These are phyloP conservation scores for Stachybotrys echinatus DNA, from an alignment of 2,329 filamentous ascomycete species.

Conservation along the genomic window DNA sequence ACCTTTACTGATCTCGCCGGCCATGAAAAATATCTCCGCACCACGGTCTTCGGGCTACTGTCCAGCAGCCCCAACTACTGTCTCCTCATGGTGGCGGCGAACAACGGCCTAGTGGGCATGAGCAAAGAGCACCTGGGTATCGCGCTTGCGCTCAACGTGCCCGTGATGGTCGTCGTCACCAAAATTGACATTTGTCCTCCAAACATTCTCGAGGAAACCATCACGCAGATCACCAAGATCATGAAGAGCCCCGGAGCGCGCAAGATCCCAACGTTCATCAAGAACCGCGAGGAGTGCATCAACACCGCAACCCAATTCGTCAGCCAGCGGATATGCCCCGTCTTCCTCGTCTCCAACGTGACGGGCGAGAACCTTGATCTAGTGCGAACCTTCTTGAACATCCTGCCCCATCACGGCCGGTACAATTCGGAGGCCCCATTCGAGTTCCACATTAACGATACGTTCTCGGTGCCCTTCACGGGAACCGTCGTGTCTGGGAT, in stretches of 20 bases:
- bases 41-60: conserved; percentile 91
- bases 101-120: conserved; percentile 96
- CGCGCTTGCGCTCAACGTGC: conserved; percentile 88
- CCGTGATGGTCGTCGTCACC: conserved; percentile 95
- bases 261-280: conserved; percentile 96
- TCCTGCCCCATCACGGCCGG: conserved; percentile 87
- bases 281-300: conserved; percentile 83
- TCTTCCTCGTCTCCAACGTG: conserved; percentile 98
- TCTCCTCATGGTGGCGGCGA: conserved; percentile 95
- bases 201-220: conserved; percentile 89
- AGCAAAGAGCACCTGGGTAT: conserved; percentile 97
- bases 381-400: conserved; percentile 89
- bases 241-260: conserved; percentile 88
- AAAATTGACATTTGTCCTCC: conserved; percentile 98
- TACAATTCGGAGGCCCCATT: conserved; percentile 86
- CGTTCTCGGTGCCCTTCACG: conserved; percentile 94
- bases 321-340: conserved; percentile 88
- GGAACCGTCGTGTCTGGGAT: conserved; percentile 95
- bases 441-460: conserved; percentile 95
- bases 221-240: conserved; percentile 86
- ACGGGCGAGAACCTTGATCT: conserved; percentile 88
- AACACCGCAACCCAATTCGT: conserved; percentile 96
- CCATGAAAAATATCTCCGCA: conserved; percentile 91
- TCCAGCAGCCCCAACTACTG: conserved; percentile 97
- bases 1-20: conserved; percentile 93